Percentiles rank a stretch among this genome's conserved stretches.
phyloP scores from a whole-genome alignment of 2,329 filamentous ascomycete genomes.

The Ascosphaera pollenicola region DNA sequence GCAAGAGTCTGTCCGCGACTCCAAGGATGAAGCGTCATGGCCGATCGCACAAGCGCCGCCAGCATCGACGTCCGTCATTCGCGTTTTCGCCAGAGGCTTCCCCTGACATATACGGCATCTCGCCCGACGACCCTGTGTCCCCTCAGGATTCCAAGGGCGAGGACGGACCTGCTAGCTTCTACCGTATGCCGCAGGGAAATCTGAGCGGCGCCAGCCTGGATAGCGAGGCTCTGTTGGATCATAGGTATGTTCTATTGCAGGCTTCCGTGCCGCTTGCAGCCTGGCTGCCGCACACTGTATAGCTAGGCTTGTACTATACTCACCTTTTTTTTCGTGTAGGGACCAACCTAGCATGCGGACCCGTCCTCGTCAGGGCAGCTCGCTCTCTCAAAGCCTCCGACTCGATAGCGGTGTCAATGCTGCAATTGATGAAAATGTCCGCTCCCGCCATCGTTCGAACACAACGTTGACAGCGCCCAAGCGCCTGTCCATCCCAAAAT shows the following conservation, averaged over 20 bases:
- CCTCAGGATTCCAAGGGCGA: no score
- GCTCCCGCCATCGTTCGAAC: no score
- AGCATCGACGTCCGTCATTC: conserved; percentile 59
- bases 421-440: no score
- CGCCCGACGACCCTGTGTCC: conserved; percentile 27
- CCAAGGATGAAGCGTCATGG: conserved; percentile 45
- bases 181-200: conserved; percentile 32
- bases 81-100: conserved; percentile 38
- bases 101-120: conserved; percentile 8
- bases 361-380: conserved; percentile 35
- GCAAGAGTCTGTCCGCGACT: no score
- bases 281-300: conserved; percentile 2
- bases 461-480: no score
- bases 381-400: conserved; percentile 18
- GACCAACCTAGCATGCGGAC: conserved; percentile 34
- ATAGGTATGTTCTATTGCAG: conserved; percentile 33
- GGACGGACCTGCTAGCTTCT: conserved; percentile 17
- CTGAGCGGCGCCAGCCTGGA: conserved; percentile 72
- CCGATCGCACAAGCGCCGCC: conserved; percentile 57
- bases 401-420: conserved; percentile 7
- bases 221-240: conserved; percentile 70
- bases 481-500: no score
- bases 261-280: not conserved
- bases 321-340: conserved; percentile 13
- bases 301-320: conserved; percentile 5